Base-by-base conservation (phyloP, 352 stramenopile species). In the Lagenidium giganteum region DNA sequence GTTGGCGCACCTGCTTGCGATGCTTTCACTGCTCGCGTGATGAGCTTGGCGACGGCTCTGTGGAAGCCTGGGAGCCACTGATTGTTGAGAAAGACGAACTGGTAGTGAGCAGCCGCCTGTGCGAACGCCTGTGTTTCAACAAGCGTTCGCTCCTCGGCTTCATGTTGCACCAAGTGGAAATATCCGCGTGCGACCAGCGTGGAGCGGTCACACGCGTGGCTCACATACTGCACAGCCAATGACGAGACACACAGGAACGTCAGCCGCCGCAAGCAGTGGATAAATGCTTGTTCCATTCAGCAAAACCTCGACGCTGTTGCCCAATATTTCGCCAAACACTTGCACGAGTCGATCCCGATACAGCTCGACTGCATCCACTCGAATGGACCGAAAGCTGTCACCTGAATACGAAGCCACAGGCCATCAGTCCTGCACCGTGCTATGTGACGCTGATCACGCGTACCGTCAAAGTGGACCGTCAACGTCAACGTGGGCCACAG, bases 91-190 rank as follows among this genome's bases (percentile, higher is more conserved):
- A 81, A 92, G 0, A 64, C 47, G 43, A 73, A 86, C 42, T 92
- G 79, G 44, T 92, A 92, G 50, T 82, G 87, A 17, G 55, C 54
- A 37, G 61, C 69, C 12, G 76, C 79, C 37, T 92, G 73, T 34
- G 79, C 36, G 39, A 42, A 61, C 8, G 40, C 43, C 3, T 37
- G 35, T 64, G 42, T 87, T 54, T 43, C 60, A 5, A 59, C 54
- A 39, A 65, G 50, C 5, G 35, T 47, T 11, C 63, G 42, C 17
- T 51, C 36, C 39, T 74, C 62, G 9, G 38, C 54, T 25, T 54
- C 56, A 39, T 67, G 48, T 35, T 61, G 64, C 26, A 90, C 50
- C 11, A 85, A 44, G 12, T 65, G 61, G 14, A 77, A 49, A 35
- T 84, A 87, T 26, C 78, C 74, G 43, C 62, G 63, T 22, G 85